Evolutionary conservation across 129 eudicot species (phyloP), one percentile per base, ranked within the genome.

Genomic region (Chrysanthemum seticuspe): DNA sequence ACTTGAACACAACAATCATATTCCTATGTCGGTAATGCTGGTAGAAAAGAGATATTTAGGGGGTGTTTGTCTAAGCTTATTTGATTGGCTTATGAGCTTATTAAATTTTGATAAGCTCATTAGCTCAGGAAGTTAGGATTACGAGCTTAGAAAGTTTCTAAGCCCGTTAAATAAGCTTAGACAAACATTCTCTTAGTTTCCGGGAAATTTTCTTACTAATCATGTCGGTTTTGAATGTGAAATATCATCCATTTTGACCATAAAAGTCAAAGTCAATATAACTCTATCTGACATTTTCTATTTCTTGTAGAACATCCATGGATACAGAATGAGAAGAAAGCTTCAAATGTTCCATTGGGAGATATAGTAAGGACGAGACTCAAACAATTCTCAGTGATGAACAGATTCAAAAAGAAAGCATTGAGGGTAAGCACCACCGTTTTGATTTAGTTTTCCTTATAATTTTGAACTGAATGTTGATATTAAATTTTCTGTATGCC

Each of bases 341-440:
- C 97, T 73, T 79, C 98, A 63, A 94, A 94, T 85, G 98, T 94
- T 45, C 96, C 98, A 3, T 85, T 94, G 78, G 97, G 97, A 61
- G 98, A 94, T 83, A 88, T 94, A 53, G 98, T 94, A 60, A 94
- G 97, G 79, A 79, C 97, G 19, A 81, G 98, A 50, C 96, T 94
- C 47, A 94, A 83, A 88, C 98, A 94, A 74, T 94, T 94, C 76
- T 87, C 97, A 31, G 86, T 83, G 34, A 94, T 94, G 98, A 94
- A 94, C 65, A 84, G 87, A 75, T 94, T 94, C 82, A 94, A 94
- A 75, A 94, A 94, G 93, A 94, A 83, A 76, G 98, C 98, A 40
- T 62, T 93, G 79, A 63, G 98, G 76, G 98, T 93, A 84, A 93
- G 81, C 65, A 51, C n/a, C 44, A 15, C 13, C n/a, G 13, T 27